Base-by-base conservation (phyloP, 768 basidiomycete species). In the Lactifluus subvellereus region DNA sequence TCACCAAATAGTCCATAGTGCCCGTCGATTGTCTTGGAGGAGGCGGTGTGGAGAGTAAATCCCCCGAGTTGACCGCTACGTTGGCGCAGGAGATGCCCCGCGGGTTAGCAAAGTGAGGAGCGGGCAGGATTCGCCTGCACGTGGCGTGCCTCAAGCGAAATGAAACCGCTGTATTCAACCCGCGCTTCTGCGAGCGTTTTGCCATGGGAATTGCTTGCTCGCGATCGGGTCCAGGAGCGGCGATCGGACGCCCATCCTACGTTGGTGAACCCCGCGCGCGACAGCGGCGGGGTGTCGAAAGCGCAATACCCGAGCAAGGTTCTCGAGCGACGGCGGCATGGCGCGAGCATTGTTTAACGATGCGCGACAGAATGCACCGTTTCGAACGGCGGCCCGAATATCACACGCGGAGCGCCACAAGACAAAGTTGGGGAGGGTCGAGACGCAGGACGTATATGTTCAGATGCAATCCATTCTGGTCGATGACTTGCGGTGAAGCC, bases 41-140 rank as follows among this genome's bases (percentile, higher is more conserved):
- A 43, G 57, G 20, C 63, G 58, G 58, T 53, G 47, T 64, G 54
- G 63, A 43, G 51, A 60, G 63, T 48, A 64, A 60, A 64, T 64
- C 63, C 38, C 32, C 63, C 63, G 63, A 60, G 48, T 47, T 57
- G 58, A 32, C 63, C 58, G 49, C 54, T 45, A 45, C 27, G 20
- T 51, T 56, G 62, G 62, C 62, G 57, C 56, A 47, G 32, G 27
- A 32, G 45, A 42, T 48, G 57, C n/a, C 53, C 62, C 63, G 59
- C 63, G 63, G 63, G 58, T 32, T 55, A 30, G 45, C 35, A 54
- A 11, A 42, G 51, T 37, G 14, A 35, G 37, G 48, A 22, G 22
- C 33, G 57, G 35, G 60, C 53, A 48, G 51, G 49, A 59, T 59
- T 63, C 62, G 38, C 57, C 43, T 27, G 57, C 57, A 54, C 38